Conservation (phyloP, 116 monocot genomes). For the Zostera marina region DNA sequence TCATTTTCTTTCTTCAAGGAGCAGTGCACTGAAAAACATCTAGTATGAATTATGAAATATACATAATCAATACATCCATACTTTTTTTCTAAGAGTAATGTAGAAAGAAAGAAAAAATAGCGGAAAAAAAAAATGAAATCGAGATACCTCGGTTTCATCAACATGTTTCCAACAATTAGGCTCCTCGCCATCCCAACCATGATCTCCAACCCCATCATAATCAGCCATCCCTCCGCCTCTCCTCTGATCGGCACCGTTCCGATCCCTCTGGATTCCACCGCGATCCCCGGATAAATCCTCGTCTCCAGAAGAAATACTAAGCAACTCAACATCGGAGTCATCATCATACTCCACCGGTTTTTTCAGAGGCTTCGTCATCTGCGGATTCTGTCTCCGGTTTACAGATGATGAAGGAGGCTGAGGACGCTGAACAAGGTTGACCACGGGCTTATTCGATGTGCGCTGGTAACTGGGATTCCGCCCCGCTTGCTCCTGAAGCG, state of each 20-base stretch:
- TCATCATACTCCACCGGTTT: constrained; percentile 56
- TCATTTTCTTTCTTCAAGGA: neutral
- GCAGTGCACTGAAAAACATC: neutral
- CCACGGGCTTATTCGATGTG: constrained; percentile 55
- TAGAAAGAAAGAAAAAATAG: neutral
- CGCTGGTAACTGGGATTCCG: constrained; percentile 60
- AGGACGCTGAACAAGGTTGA: constrained; percentile 68
- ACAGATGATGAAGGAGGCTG: constrained; percentile 10
- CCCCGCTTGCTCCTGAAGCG: constrained; percentile 74
- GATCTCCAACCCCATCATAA: constrained; percentile 27
- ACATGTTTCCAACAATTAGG: constrained; percentile 82
- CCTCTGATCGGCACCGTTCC: constrained; percentile 3
- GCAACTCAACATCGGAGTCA: constrained; percentile 93
- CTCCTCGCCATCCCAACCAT: constrained; percentile 65
- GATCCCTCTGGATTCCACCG: constrained; percentile 8
- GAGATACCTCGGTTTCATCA: constrained; percentile 73
- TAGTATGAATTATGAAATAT: too few species aligned
- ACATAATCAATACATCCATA: too few species aligned
- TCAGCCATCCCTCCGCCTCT: constrained; percentile 6
- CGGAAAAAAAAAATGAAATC: neutral
- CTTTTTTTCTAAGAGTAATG: too few species aligned
- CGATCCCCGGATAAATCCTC: constrained; percentile 55
- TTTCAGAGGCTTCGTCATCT: constrained; percentile 13
- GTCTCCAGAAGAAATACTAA: constrained; percentile 93
- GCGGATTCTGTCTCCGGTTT: constrained; percentile 19